Conservation (phyloP, 441 rosid genomes). For the Corymbia calophylla region DNA sequence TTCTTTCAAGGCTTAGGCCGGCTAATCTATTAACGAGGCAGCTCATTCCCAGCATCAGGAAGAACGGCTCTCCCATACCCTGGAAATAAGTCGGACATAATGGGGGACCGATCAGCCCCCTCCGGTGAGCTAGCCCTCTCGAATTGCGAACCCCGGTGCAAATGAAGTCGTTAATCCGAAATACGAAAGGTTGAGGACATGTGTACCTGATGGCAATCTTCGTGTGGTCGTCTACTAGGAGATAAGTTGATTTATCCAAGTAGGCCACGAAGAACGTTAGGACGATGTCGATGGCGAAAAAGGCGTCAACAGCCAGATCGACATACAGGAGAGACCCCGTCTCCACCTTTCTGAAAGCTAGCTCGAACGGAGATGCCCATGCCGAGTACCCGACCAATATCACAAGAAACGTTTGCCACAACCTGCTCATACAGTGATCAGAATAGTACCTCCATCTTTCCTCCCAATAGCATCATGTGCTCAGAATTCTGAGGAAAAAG, state of each 20-base stretch:
- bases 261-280: slow-evolving; percentile 86
- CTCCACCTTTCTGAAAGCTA: slow-evolving; percentile 57
- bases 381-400: slow-evolving; percentile 69
- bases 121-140: not conserved
- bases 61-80: not conserved
- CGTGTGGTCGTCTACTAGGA: slow-evolving; percentile 67
- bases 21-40: not conserved
- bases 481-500: not conserved
- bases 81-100: not conserved
- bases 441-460: not conserved
- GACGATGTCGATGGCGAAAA: slow-evolving; percentile 74
- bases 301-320: slow-evolving; percentile 71
- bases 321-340: slow-evolving; percentile 37
- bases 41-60: not conserved
- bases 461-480: not conserved
- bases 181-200: not conserved
- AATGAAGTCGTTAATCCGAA: not conserved
- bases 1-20: not conserved
- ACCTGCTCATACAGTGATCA: slow-evolving; percentile 18
- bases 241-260: slow-evolving; percentile 70
- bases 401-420: slow-evolving; percentile 79
- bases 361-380: slow-evolving; percentile 81
- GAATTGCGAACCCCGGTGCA: not conserved
- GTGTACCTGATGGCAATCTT: slow-evolving; percentile 55
- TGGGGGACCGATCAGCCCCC: not conserved